Conservation (phyloP, 225 moss, liverwort and hornwort species). For the Straminergon stramineum region DNA sequence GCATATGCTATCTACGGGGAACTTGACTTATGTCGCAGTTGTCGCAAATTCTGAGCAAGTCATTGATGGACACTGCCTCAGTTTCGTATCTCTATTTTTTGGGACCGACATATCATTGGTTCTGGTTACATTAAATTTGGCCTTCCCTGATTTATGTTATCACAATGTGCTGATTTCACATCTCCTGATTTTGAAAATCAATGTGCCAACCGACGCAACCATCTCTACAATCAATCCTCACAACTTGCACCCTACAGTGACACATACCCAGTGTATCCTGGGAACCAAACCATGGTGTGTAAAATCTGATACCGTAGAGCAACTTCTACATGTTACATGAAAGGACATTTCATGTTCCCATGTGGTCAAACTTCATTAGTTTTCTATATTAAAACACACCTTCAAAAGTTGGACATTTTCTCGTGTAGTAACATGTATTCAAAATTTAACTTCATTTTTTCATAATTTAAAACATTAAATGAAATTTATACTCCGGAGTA, state of each 20-base stretch:
- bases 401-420: neutral
- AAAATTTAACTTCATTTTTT: neutral
- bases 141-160: neutral
- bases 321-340: too few relatives aligned
- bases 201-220: neutral
- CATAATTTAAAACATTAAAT: too few relatives aligned
- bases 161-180: too few relatives aligned
- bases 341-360: neutral
- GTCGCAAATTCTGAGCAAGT: neutral
- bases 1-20: neutral
- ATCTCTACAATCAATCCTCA: neutral
- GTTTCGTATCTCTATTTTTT: neutral
- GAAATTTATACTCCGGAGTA: too few relatives aligned
- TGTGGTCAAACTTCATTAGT: neutral
- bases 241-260: too few relatives aligned
- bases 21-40: neutral
- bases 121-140: neutral
- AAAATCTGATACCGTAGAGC: neutral
- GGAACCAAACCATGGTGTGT: neutral
- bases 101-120: too few relatives aligned
- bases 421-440: too few relatives aligned
- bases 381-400: neutral
- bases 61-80: too few relatives aligned
- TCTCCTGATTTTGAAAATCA: neutral
- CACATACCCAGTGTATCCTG: neutral